Conservation (phyloP, 208 protist species). For the Porcisia hertigi region DNA sequence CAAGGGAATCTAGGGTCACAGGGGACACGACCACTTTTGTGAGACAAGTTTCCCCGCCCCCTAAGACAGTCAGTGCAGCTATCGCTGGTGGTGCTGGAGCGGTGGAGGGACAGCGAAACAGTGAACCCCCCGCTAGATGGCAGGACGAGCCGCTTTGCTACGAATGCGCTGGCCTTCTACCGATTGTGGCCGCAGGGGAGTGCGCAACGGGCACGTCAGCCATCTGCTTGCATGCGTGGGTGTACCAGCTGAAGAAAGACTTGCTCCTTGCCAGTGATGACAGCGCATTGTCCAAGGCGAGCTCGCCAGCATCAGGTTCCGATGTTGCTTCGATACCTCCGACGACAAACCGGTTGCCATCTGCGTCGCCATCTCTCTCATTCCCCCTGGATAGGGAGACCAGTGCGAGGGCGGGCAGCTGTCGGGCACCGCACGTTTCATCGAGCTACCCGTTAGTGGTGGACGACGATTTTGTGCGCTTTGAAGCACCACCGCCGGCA, state of each 20-base stretch:
- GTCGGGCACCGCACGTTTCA: neutral
- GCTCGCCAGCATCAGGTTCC: neutral
- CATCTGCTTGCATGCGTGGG: constrained; percentile 74
- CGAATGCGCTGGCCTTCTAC: constrained; percentile 63
- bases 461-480: constrained; percentile 17
- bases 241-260: constrained; percentile 55
- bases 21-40: neutral
- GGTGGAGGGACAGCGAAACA: neutral
- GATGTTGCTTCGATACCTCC: neutral
- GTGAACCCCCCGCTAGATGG: neutral
- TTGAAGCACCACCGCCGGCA: constrained; percentile 21
- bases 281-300: neutral
- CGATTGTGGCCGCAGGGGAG: constrained; percentile 46
- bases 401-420: neutral
- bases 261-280: constrained; percentile 16
- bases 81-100: neutral
- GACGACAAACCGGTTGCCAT: neutral
- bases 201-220: constrained; percentile 32
- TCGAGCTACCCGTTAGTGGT: neutral
- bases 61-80: neutral
- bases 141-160: constrained; percentile 62
- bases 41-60: neutral
- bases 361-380: neutral
- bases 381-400: neutral
- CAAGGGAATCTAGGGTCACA: neutral